Conservation (phyloP, 2,329 filamentous ascomycete genomes). For the Alternaria ethzedia region DNA sequence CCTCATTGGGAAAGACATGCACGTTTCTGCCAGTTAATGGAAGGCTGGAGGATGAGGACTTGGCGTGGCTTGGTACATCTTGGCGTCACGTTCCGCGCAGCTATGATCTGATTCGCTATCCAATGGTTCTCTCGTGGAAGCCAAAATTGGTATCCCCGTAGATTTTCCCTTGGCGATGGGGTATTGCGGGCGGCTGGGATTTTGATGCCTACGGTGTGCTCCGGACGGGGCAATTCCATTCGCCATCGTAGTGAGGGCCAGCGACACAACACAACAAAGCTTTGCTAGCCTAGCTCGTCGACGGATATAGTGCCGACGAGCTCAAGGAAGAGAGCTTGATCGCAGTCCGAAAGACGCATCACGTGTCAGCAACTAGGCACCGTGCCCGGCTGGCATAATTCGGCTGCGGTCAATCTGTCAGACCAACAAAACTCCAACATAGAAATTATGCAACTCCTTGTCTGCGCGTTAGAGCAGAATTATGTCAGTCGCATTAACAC, state of each 20-base stretch:
- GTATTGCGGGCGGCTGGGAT: slow-evolving; percentile 6
- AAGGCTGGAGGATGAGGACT: slow-evolving; percentile 5
- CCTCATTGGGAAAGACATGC: slow-evolving; percentile 27
- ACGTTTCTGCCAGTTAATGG: slow-evolving; percentile 16
- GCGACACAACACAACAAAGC: background rate
- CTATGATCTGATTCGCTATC: slow-evolving; percentile 23
- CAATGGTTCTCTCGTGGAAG: background rate
- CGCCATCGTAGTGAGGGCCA: slow-evolving; percentile 1
- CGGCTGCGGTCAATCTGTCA: background rate
- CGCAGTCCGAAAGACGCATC: background rate
- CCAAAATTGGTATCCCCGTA: slow-evolving; percentile 3
- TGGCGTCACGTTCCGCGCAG: slow-evolving; percentile 31
- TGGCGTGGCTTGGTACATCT: slow-evolving; percentile 11
- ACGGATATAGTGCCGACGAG: slow-evolving; percentile 5
- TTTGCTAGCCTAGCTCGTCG: background rate
- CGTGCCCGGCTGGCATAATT: background rate
- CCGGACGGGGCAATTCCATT: slow-evolving; percentile 7
- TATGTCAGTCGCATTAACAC: background rate
- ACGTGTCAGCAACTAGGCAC: background rate
- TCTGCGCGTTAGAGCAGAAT: background rate
- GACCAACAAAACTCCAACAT: background rate
- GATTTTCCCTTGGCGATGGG: slow-evolving; percentile 20
- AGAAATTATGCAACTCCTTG: background rate
- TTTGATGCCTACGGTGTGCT: slow-evolving; percentile 17
- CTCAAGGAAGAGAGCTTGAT: background rate